phyloP scores from a whole-genome alignment of 2,329 filamentous ascomycete species.

The Aureobasidium lini region DNA sequence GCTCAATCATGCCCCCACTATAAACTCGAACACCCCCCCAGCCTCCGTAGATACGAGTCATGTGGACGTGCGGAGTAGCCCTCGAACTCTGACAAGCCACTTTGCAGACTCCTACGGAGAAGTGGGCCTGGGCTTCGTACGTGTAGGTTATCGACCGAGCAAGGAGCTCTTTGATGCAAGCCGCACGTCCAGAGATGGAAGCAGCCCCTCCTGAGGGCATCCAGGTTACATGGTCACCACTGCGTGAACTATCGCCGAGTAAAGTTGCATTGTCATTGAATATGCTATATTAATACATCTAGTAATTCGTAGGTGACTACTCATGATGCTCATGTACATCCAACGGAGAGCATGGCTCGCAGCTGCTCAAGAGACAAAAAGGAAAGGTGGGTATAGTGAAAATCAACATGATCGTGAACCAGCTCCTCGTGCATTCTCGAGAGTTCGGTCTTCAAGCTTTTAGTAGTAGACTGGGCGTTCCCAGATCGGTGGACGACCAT shows the following conservation, averaged over 20 bases:
- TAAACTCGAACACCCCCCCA: no score
- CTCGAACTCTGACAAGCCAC: background rate
- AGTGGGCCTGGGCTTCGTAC: background rate
- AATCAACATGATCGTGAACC: background rate
- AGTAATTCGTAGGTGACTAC: background rate
- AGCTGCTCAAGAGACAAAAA: no score
- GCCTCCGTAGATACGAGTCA: background rate
- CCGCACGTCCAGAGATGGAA: no score
- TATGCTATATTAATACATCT: background rate
- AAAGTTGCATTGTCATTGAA: background rate
- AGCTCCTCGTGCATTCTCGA: background rate
- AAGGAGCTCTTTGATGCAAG: no score
- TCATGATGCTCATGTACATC: no score
- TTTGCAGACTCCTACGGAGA: background rate
- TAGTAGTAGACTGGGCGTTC: slow-evolving; percentile 34
- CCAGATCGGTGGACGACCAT: slow-evolving; percentile 52
- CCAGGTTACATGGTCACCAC: no score
- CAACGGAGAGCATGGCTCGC: no score
- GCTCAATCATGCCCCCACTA: no score
- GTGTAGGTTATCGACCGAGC: no score
- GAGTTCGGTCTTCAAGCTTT: background rate
- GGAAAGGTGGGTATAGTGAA: no score
- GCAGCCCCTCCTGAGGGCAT: no score
- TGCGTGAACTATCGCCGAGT: no score
- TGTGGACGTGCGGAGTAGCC: background rate